Evolutionary conservation across 1,284 basidiomycete genomes (phyloP).

Genomic region (Phaffia rhodozyma): DNA sequence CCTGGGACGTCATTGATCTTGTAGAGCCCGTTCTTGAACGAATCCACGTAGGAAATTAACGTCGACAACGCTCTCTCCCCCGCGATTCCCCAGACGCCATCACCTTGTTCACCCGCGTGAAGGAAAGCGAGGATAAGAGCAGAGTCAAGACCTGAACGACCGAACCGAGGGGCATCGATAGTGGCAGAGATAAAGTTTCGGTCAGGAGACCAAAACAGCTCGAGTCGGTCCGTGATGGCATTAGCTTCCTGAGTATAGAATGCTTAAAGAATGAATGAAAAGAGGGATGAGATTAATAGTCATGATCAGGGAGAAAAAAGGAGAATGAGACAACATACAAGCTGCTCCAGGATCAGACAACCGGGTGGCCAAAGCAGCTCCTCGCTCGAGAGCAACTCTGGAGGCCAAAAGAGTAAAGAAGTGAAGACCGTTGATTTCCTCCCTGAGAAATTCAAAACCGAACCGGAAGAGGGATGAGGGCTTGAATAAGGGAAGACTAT

Average conservation of each 20-base stretch:
- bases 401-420: conserved; percentile 38
- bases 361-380: conserved; percentile 31
- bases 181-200: conserved; percentile 27
- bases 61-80: conserved; percentile 29
- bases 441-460: conserved; percentile 18
- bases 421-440: conserved; percentile 35
- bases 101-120: conserved; percentile 28
- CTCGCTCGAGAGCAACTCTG: conserved; percentile 34
- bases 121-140: conserved; percentile 35
- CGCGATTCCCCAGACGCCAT: conserved; percentile 19
- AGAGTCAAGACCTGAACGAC: conserved; percentile 32
- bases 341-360: conserved; percentile 32
- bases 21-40: conserved; percentile 33
- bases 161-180: conserved; percentile 20
- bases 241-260: conserved; percentile 31
- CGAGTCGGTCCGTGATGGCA: conserved; percentile 25
- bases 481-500: no score
- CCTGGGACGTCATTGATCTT: conserved; percentile 27
- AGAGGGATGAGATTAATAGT: no score
- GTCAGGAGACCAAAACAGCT: conserved; percentile 31
- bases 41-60: conserved; percentile 29
- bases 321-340: neutral
- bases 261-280: neutral
- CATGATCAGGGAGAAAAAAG: no score
- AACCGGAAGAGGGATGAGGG: neutral